Evolutionary conservation across 352 stramenopile species (phyloP).

Genomic region (Globisporangium takayamanum): DNA sequence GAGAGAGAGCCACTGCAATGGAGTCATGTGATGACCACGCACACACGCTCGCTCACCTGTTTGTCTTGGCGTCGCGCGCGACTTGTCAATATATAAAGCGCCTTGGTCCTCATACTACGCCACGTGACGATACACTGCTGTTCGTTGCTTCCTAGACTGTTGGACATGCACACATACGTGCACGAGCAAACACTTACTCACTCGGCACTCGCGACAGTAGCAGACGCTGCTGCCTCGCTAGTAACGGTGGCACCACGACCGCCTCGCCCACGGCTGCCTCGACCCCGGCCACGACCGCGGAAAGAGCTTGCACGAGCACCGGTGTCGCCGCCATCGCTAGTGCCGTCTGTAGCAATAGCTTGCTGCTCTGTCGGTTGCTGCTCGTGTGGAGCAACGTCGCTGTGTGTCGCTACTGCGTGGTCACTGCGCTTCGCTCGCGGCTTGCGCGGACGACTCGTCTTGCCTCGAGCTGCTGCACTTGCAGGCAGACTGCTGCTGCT

Average conservation of each 20-base stretch:
- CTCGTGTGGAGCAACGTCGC: not conserved
- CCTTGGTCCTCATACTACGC: constrained; percentile 12
- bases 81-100: constrained; percentile 14
- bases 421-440: not conserved
- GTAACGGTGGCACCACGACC: constrained; percentile 8
- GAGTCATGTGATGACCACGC: too few relatives aligned
- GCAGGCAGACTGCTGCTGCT: not conserved
- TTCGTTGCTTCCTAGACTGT: not conserved
- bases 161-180: not conserved
- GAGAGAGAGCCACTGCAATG: too few relatives aligned
- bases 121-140: not conserved
- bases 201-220: constrained; percentile 7
- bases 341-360: not conserved
- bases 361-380: constrained; percentile 1
- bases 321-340: constrained; percentile 1
- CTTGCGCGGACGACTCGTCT: constrained; percentile 5
- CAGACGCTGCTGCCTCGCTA: not conserved
- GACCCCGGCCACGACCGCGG: constrained; percentile 22
- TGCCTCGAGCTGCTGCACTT: constrained; percentile 1
- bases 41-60: too few relatives aligned
- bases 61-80: too few relatives aligned
- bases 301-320: not conserved
- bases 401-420: too few relatives aligned
- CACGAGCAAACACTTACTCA: too few relatives aligned
- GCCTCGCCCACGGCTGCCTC: constrained; percentile 20